These are phyloP conservation scores for Starmerella vitae DNA, from an alignment of 805 yeast genomes.

Conservation along the genomic window DNA sequence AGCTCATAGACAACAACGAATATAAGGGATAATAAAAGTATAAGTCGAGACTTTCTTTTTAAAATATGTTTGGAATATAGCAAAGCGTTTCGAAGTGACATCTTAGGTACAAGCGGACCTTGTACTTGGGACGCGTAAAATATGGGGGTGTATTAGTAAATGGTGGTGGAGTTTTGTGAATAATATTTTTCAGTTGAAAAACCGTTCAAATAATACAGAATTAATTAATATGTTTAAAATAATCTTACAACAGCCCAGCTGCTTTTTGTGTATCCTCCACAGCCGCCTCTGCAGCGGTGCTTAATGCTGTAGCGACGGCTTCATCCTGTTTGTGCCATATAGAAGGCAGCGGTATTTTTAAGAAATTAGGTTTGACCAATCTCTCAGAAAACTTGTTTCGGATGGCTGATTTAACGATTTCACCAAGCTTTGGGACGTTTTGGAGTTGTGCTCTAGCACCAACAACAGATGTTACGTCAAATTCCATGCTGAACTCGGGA, in stretches of 20 bases:
- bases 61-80: too few species aligned
- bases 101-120: too few species aligned
- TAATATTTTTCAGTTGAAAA: too few species aligned
- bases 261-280: conserved; percentile 6
- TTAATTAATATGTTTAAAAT: too few species aligned
- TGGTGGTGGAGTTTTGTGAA: too few species aligned
- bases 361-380: conserved; percentile 88
- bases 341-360: conserved; percentile 61
- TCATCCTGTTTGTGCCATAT: conserved; percentile 11
- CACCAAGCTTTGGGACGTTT: conserved; percentile 82
- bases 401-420: conserved; percentile 66
- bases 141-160: too few species aligned
- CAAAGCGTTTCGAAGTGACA: too few species aligned
- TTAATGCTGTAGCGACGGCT: not conserved
- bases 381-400: conserved; percentile 84
- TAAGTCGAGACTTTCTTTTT: too few species aligned
- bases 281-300: conserved; percentile 8
- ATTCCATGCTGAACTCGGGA: conserved; percentile 82
- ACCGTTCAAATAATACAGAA: too few species aligned
- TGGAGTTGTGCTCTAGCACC: conserved; percentile 89
- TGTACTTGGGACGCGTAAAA: too few species aligned
- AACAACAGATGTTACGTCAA: conserved; percentile 72
- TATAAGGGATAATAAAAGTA: too few species aligned
- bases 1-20: not conserved
- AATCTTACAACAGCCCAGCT: not conserved